Percentiles rank a stretch among this genome's conserved stretches.
phyloP scores from a whole-genome alignment of 2,329 filamentous ascomycete species.

The Hymenoscyphus albidus region DNA sequence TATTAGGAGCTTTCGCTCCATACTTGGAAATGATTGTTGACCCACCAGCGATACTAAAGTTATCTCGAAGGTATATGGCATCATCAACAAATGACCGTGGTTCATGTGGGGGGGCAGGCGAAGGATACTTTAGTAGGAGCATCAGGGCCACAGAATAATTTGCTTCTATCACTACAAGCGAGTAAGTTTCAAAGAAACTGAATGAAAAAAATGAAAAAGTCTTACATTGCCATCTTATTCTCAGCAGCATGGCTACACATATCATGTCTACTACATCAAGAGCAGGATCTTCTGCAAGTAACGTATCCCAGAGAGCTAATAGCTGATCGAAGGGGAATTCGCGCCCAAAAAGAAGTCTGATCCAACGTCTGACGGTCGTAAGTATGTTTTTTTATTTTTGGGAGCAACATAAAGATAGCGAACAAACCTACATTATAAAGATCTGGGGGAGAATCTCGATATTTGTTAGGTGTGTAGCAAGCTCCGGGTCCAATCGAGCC shows the following conservation, averaged over 20 bases:
- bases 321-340: constrained; percentile 88
- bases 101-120: constrained; percentile 56
- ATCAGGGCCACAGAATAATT: constrained; percentile 86
- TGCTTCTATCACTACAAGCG: constrained; percentile 65
- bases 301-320: constrained; percentile 81
- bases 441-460: constrained; percentile 95
- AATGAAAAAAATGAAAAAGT: constrained; percentile 15
- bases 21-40: constrained; percentile 67
- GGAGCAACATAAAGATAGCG: not conserved
- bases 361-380: constrained; percentile 61
- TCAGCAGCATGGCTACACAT: constrained; percentile 89
- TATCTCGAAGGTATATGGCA: constrained; percentile 68
- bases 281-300: constrained; percentile 81
- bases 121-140: constrained; percentile 78
- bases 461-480: constrained; percentile 73
- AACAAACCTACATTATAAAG: constrained; percentile 72
- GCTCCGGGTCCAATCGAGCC: constrained; percentile 73
- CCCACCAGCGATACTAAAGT: constrained; percentile 60
- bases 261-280: constrained; percentile 81
- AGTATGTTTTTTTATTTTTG: constrained; percentile 1
- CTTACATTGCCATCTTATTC: constrained; percentile 85
- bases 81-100: constrained; percentile 83
- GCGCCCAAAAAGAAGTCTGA: constrained; percentile 84
- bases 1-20: constrained; percentile 51
- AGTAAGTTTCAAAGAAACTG: constrained; percentile 11